These are phyloP conservation scores for Millerozyma miso DNA, from an alignment of 805 yeast species.

Conservation along the genomic window DNA sequence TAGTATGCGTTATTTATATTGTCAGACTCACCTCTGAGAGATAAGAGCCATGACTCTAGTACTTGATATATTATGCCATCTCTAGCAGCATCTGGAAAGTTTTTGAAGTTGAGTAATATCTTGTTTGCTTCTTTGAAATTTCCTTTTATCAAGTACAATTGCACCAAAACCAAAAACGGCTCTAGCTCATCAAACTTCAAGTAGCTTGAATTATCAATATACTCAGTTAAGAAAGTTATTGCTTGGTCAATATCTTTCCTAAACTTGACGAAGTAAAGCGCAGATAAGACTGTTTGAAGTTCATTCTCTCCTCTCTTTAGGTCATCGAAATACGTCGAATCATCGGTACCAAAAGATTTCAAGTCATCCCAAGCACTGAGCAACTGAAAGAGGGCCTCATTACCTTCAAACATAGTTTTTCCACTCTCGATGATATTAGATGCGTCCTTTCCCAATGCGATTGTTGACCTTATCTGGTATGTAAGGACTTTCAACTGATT, in stretches of 20 bases:
- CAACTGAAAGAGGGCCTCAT: slow-evolving; percentile 31
- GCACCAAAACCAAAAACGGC: slow-evolving; percentile 37
- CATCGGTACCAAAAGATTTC: slow-evolving; percentile 40
- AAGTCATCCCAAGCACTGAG: slow-evolving; percentile 42
- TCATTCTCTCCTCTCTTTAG: slow-evolving; percentile 30
- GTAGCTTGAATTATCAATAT: slow-evolving; percentile 19
- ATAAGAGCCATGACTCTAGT: slow-evolving; percentile 64
- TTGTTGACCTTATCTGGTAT: slow-evolving; percentile 36
- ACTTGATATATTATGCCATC: slow-evolving; percentile 77
- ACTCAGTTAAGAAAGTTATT: slow-evolving; percentile 24
- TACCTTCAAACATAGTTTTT: slow-evolving; percentile 28
- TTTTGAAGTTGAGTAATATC: slow-evolving; percentile 27
- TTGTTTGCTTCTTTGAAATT: slow-evolving; percentile 29
- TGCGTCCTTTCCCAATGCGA: slow-evolving; percentile 37
- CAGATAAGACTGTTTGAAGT: slow-evolving; percentile 39
- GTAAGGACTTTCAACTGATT: slow-evolving; percentile 37
- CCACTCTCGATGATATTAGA: slow-evolving; percentile 34
- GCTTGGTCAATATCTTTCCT: slow-evolving; percentile 36
- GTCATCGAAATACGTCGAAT: slow-evolving; percentile 40
- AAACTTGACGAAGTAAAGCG: slow-evolving; percentile 34
- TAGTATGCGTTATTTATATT: slow-evolving; percentile 44
- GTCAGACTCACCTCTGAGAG: slow-evolving; percentile 38
- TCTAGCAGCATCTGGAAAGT: slow-evolving; percentile 30
- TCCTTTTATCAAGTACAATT: slow-evolving; percentile 37
- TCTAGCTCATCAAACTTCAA: slow-evolving; percentile 32